Evolutionary conservation across 805 yeast species (phyloP).

Genomic region (Ogataea siamensis): DNA sequence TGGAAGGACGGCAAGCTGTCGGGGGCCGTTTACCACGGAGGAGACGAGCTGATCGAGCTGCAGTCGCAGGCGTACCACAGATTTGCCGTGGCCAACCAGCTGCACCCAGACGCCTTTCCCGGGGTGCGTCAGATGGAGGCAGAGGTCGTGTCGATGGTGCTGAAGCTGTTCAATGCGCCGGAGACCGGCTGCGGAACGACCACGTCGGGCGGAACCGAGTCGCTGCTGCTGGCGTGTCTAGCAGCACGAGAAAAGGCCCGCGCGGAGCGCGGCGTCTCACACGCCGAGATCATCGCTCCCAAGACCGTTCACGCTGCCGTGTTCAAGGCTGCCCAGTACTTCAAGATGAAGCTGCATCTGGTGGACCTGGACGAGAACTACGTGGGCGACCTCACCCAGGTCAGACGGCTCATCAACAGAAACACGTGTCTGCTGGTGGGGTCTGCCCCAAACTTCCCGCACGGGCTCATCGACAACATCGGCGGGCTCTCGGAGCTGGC

Average conservation of each 20-base stretch:
- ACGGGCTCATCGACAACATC: slow-evolving; percentile 92
- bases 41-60: slow-evolving; percentile 66
- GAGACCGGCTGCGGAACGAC: slow-evolving; percentile 71
- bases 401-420: slow-evolving; percentile 60
- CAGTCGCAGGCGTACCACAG: slow-evolving; percentile 75
- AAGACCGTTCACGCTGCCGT: slow-evolving; percentile 91
- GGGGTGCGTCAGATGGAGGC: slow-evolving; percentile 96
- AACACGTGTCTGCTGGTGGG: slow-evolving; percentile 87
- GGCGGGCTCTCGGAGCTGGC: slow-evolving; percentile 67
- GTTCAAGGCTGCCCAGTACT: slow-evolving; percentile 88
- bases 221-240: slow-evolving; percentile 78
- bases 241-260: slow-evolving; percentile 81
- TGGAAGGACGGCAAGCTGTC: slow-evolving; percentile 87
- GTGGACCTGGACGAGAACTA: slow-evolving; percentile 70
- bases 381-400: slow-evolving; percentile 63
- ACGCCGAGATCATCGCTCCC: slow-evolving; percentile 90
- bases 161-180: slow-evolving; percentile 80
- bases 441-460: slow-evolving; percentile 97
- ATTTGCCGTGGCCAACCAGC: slow-evolving; percentile 86
- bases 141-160: slow-evolving; percentile 89
- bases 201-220: slow-evolving; percentile 95
- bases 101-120: slow-evolving; percentile 96
- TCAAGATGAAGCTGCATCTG: slow-evolving; percentile 78
- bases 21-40: slow-evolving; percentile 98
- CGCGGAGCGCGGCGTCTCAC: slow-evolving; percentile 52